A percentile compares a stretch with the other conserved stretches of the same genome.
phyloP scores from a whole-genome alignment of 164 flowering plant genomes.

The Brasenia schreberi region DNA sequence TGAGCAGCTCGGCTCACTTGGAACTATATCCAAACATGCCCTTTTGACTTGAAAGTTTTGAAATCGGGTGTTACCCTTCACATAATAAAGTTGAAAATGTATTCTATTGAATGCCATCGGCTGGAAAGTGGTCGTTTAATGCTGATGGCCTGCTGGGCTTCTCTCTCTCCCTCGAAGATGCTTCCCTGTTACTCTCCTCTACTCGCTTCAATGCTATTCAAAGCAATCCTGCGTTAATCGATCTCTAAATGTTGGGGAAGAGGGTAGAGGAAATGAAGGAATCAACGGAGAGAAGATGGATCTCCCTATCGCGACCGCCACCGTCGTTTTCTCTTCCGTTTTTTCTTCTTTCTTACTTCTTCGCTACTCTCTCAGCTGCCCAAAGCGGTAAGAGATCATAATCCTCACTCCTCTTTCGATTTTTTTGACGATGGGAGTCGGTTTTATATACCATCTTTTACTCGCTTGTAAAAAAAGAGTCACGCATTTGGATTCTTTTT shows the following conservation, averaged over 20 bases:
- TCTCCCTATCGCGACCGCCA: not conserved
- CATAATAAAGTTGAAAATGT: too few species aligned
- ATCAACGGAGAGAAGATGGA: not conserved
- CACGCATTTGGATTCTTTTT: too few species aligned
- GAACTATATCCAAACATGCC: too few species aligned
- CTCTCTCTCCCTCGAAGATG: not conserved
- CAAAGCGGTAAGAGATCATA: not conserved
- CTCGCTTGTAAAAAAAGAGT: too few species aligned
- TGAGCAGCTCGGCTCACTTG: too few species aligned
- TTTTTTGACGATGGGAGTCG: too few species aligned
- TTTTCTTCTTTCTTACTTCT: not conserved
- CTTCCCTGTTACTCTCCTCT: not conserved
- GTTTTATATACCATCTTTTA: too few species aligned
- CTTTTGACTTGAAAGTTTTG: too few species aligned
- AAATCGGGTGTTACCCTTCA: too few species aligned
- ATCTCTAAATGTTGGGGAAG: not conserved
- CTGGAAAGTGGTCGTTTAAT: not conserved
- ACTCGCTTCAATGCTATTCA: not conserved
- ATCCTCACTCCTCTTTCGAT: not conserved
- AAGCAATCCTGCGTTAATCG: not conserved
- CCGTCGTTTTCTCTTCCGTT: not conserved
- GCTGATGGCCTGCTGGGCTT: not conserved
- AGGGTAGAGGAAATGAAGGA: not conserved
- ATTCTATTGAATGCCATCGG: too few species aligned
- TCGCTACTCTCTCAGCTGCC: not conserved